Percentiles rank a stretch among this genome's conserved stretches.
Evolutionary conservation across 2,329 filamentous ascomycete species (phyloP).

Genomic region (Sphaceloma murrayae): DNA sequence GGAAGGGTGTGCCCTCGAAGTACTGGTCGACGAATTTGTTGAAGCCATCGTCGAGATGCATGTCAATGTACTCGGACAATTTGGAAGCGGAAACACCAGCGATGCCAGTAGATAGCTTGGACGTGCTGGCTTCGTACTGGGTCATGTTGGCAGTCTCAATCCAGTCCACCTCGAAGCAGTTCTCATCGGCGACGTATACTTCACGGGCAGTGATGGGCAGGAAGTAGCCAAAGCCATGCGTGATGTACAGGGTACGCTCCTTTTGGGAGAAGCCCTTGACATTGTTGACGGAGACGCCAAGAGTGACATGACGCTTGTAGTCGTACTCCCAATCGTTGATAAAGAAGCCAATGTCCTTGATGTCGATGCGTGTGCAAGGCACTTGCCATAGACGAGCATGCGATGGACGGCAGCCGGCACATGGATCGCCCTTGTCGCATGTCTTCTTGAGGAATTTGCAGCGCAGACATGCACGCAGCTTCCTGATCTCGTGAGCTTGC

Average conservation of each 20-base stretch:
- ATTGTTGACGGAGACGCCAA: slow-evolving; percentile 84
- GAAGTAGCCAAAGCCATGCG: slow-evolving; percentile 89
- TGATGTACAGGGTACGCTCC: slow-evolving; percentile 73
- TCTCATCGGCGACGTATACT: slow-evolving; percentile 83
- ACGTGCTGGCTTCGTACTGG: slow-evolving; percentile 77
- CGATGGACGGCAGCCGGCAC: slow-evolving; percentile 87
- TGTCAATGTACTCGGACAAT: slow-evolving; percentile 85
- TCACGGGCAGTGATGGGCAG: slow-evolving; percentile 89
- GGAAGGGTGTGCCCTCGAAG: slow-evolving; percentile 89
- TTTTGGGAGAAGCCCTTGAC: slow-evolving; percentile 71
- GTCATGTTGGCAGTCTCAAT: slow-evolving; percentile 72
- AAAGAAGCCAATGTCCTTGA: slow-evolving; percentile 97
- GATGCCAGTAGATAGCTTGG: slow-evolving; percentile 78
- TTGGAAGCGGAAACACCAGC: slow-evolving; percentile 75
- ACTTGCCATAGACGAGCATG: slow-evolving; percentile 96
- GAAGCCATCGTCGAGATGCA: slow-evolving; percentile 85
- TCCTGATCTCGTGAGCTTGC: slow-evolving; percentile 93
- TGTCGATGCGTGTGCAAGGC: slow-evolving; percentile 93
- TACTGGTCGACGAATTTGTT: slow-evolving; percentile 92
- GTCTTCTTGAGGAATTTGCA: slow-evolving; percentile 99
- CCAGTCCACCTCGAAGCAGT: slow-evolving; percentile 91
- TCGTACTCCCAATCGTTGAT: slow-evolving; percentile 99
- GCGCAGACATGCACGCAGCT: slow-evolving; percentile 81
- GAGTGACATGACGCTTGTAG: slow-evolving; percentile 77
- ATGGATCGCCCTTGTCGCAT: slow-evolving; percentile 94